phyloP scores from a whole-genome alignment of 2,329 filamentous ascomycete species.

The Colletotrichum neosansevieriae region DNA sequence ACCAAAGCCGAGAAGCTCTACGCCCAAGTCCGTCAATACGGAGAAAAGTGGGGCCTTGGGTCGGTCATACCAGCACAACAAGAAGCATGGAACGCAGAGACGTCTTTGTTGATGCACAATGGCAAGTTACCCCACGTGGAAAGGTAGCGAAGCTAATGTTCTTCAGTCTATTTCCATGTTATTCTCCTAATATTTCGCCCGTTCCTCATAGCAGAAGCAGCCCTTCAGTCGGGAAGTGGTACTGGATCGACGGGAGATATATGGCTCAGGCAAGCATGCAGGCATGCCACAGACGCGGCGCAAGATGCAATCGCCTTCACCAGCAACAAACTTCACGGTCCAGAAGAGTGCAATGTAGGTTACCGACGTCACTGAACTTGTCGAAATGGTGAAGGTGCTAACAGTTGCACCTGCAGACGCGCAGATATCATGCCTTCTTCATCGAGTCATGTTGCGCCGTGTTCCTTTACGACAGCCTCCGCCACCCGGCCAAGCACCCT shows the following conservation, averaged over 20 bases:
- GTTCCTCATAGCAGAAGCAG: slow-evolving; percentile 35
- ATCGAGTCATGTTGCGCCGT: slow-evolving; percentile 47
- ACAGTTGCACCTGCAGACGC: slow-evolving; percentile 1
- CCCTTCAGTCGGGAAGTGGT: slow-evolving; percentile 23
- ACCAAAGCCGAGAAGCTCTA: slow-evolving; percentile 41
- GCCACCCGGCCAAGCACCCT: slow-evolving; percentile 46
- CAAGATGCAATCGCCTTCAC: slow-evolving; percentile 46
- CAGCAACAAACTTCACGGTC: slow-evolving; percentile 20
- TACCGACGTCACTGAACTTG: accelerated
- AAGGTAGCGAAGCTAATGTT: neutral
- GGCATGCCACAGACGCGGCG: slow-evolving; percentile 47
- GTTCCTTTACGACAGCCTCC: slow-evolving; percentile 46
- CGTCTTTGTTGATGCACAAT: slow-evolving; percentile 26
- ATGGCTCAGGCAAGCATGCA: slow-evolving; percentile 48
- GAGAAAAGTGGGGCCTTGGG: slow-evolving; percentile 29
- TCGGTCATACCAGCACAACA: slow-evolving; percentile 1
- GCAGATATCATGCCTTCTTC: slow-evolving; percentile 46
- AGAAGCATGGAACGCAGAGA: slow-evolving; percentile 28
- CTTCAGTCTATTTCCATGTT: slow-evolving; percentile 23
- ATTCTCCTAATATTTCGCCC: slow-evolving; percentile 30
- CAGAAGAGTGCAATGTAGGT: slow-evolving; percentile 29
- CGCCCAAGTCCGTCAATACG: slow-evolving; percentile 18
- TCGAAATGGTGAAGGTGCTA: neutral
- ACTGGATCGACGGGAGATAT: slow-evolving; percentile 43
- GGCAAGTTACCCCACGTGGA: neutral